These are phyloP conservation scores for Suillus americanus DNA, from an alignment of 768 basidiomycete species.

Conservation along the genomic window DNA sequence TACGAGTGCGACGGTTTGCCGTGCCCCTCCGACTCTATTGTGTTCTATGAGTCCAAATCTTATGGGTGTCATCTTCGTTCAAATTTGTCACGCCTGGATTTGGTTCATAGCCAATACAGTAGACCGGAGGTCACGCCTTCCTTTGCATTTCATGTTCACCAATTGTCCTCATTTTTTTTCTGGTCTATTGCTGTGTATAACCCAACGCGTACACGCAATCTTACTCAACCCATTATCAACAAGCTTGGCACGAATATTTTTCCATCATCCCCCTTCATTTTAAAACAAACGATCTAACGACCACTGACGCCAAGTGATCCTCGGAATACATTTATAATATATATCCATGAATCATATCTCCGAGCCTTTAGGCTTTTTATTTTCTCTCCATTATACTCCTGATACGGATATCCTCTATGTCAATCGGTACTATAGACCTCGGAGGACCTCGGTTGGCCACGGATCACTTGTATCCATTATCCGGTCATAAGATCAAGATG, in stretches of 20 bases:
- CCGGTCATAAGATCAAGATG: not conserved
- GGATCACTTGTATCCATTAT: not conserved
- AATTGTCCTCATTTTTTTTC: slow-evolving; percentile 1
- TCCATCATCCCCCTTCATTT: not conserved
- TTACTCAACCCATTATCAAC: not conserved
- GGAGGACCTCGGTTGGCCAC: not conserved
- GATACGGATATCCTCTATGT: slow-evolving; percentile 12
- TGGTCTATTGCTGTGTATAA: not conserved
- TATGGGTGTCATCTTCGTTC: slow-evolving; percentile 30
- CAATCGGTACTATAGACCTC: not conserved
- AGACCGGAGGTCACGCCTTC: slow-evolving; percentile 39
- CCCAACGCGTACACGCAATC: not conserved
- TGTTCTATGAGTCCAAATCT: slow-evolving; percentile 42
- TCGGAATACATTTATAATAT: not conserved
- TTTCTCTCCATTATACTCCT: slow-evolving; percentile 19
- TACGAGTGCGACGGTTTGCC: slow-evolving; percentile 19
- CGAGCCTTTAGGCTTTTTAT: slow-evolving; percentile 25
- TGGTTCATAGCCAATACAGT: slow-evolving; percentile 65
- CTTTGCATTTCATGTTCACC: slow-evolving; percentile 12
- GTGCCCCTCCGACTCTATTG: slow-evolving; percentile 31
- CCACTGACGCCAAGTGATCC: not conserved
- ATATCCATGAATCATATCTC: slow-evolving; percentile 1
- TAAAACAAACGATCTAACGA: not conserved
- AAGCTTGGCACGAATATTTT: not conserved
- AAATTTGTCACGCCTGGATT: slow-evolving; percentile 35